Percentiles rank a stretch among this genome's conserved stretches.
Conservation (phyloP, 495 filamentous ascomycete genomes). For the Tuber aestivum region DNA sequence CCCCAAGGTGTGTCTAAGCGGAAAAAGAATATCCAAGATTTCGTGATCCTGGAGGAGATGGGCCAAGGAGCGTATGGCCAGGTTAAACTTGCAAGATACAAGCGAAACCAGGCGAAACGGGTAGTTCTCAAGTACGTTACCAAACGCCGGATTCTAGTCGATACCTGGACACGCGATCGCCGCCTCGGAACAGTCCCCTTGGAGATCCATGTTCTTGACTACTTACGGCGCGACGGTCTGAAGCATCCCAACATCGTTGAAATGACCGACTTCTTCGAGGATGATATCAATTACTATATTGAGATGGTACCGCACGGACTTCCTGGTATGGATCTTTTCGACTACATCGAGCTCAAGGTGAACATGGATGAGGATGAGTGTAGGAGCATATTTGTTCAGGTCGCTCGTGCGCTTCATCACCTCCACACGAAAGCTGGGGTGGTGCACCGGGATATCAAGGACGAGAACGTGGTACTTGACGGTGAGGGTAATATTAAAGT, state of each 20-base stretch:
- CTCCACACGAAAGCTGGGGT: slow-evolving; percentile 86
- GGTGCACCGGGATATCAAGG: slow-evolving; percentile 97
- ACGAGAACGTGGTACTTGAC: slow-evolving; percentile 94
- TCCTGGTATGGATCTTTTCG: slow-evolving; percentile 97
- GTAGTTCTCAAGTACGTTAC: slow-evolving; percentile 97
- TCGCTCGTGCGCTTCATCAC: slow-evolving; percentile 81
- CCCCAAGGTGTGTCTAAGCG: slow-evolving; percentile 39
- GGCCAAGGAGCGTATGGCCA: slow-evolving; percentile 96
- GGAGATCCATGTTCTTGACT: slow-evolving; percentile 96
- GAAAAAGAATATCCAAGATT: slow-evolving; percentile 85
- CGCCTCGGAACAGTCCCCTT: slow-evolving; percentile 92
- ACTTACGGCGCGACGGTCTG: slow-evolving; percentile 76
- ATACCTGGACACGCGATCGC: slow-evolving; percentile 96
- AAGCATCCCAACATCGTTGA: slow-evolving; percentile 95
- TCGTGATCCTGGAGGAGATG: slow-evolving; percentile 94
- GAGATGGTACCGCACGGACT: slow-evolving; percentile 96
- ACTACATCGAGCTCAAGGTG: slow-evolving; percentile 93
- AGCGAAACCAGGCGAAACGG: slow-evolving; percentile 66
- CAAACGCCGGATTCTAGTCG: slow-evolving; percentile 91
- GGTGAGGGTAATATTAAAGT: slow-evolving; percentile 93
- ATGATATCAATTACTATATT: slow-evolving; percentile 97
- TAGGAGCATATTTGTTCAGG: slow-evolving; percentile 90
- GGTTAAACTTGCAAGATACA: slow-evolving; percentile 90
- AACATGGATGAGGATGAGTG: slow-evolving; percentile 96
- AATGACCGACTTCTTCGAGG: slow-evolving; percentile 98